These are phyloP conservation scores for Cystobasidium pallidum DNA, from an alignment of 1,284 basidiomycete species.

Conservation along the genomic window DNA sequence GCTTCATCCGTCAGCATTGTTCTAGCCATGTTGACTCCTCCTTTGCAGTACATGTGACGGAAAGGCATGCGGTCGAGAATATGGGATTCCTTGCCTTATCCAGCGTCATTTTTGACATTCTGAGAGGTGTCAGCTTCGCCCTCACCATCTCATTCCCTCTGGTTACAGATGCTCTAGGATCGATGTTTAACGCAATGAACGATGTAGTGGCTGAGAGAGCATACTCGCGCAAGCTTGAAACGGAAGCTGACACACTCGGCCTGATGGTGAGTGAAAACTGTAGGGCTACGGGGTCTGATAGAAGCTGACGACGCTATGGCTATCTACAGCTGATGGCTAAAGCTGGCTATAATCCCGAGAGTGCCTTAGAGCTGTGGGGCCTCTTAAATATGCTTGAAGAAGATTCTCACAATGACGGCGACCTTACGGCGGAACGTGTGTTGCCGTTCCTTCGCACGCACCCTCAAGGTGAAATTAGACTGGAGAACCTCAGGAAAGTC, in stretches of 20 bases:
- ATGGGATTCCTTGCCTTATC: slow-evolving; percentile 60
- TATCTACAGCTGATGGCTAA: slow-evolving; percentile 44
- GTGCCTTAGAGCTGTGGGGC: slow-evolving; percentile 60
- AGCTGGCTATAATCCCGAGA: slow-evolving; percentile 59
- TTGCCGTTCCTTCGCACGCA: slow-evolving; percentile 60
- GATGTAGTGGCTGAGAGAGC: slow-evolving; percentile 60
- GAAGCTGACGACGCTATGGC: neutral
- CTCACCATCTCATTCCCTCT: slow-evolving; percentile 60
- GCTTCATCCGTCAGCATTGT: no score
- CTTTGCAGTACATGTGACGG: slow-evolving; percentile 58
- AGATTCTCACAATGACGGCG: slow-evolving; percentile 40
- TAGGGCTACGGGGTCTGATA: no score
- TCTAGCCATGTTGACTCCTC: neutral
- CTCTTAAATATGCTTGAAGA: slow-evolving; percentile 58
- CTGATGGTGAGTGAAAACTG: slow-evolving; percentile 56
- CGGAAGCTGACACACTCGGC: slow-evolving; percentile 62
- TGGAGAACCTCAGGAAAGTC: slow-evolving; percentile 52
- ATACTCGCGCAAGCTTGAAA: slow-evolving; percentile 61
- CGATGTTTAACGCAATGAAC: slow-evolving; percentile 61
- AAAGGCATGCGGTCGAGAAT: slow-evolving; percentile 62
- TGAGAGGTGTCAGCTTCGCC: slow-evolving; percentile 61
- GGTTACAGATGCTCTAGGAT: slow-evolving; percentile 59
- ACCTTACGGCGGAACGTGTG: slow-evolving; percentile 44
- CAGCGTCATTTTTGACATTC: slow-evolving; percentile 61
- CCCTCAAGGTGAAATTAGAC: slow-evolving; percentile 59